Evolutionary conservation across 140 eudicot species (phyloP), one percentile per base, ranked within the genome.

Genomic region (Bidens hawaiensis): DNA sequence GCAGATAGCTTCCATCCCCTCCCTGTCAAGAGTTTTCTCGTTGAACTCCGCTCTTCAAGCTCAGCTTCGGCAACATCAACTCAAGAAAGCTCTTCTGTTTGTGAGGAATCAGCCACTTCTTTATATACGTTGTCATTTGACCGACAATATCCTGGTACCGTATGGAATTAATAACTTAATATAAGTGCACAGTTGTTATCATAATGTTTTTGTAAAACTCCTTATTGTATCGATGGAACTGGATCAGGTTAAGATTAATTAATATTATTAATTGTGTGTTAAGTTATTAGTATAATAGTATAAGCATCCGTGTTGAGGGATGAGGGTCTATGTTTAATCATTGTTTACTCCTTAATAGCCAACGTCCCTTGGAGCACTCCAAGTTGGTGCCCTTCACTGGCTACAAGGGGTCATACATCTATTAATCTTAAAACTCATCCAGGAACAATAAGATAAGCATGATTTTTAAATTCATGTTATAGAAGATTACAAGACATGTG

Each of bases 321-420:
- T 53, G 9, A 5, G 28, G 21, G 36, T 23, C 16, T 53, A 53
- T 53, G 19, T 53, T 26, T 53, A 53, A 24, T 25, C 6, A 25
- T 65, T 57, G 8, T 46, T 58, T 64, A 65, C 60, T 54, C 51
- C 30, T 65, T 56, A 21, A 22, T 33, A 33, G 50, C 34, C 24
- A 65, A 71, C 50, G 78, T 26, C 78, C 68, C 40, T 73, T 73
- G 74, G 69, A 65, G 49, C 57, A 36, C 74, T 54, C 68, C 62
- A 74, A 74, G 64, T 74, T 53, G 66, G 78, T 66, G 73, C 69
- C 74, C 74, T 74, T 66, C 74, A 74, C 57, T 26, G 49, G 42
- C 57, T 66, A 74, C 78, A 74, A 74, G 78, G 64, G 62, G 74
- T 10, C 69, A 60, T 59, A 48, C 62, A 49, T 74, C 57, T 28